Evolutionary conservation across 2,329 filamentous ascomycete species (phyloP).

Genomic region (Ceratocystis smalleyi): DNA sequence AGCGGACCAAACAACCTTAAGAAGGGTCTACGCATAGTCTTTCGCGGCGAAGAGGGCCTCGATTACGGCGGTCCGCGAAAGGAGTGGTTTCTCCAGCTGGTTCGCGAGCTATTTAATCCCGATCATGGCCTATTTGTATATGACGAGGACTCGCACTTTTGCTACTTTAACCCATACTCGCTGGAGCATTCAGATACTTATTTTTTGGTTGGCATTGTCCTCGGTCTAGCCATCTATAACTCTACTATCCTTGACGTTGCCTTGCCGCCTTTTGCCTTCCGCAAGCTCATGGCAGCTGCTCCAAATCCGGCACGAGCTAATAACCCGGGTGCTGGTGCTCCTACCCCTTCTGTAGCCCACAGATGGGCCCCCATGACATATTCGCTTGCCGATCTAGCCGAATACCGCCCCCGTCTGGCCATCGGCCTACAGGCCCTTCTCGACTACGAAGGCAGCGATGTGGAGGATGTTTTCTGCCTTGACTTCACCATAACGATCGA

Average conservation of each 20-base stretch:
- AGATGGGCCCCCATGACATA: conserved; percentile 51
- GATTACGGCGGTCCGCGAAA: conserved; percentile 82
- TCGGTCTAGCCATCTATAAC: conserved; percentile 87
- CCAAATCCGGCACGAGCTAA: conserved; percentile 39
- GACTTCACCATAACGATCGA: conserved; percentile 69
- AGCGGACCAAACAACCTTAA: conserved; percentile 73
- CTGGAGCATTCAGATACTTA: conserved; percentile 88
- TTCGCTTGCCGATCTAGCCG: conserved; percentile 65
- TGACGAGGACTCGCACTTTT: conserved; percentile 77
- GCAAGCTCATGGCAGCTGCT: conserved; percentile 66
- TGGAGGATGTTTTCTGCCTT: conserved; percentile 62
- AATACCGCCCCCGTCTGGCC: conserved; percentile 64
- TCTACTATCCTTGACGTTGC: conserved; percentile 83
- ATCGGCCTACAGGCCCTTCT: conserved; percentile 60
- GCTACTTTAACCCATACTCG: conserved; percentile 83
- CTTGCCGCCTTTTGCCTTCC: conserved; percentile 75
- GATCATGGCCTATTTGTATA: conserved; percentile 86
- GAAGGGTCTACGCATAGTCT: conserved; percentile 73
- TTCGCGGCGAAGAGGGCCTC: conserved; percentile 76
- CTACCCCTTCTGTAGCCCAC: conserved; percentile 29
- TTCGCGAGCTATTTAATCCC: conserved; percentile 80
- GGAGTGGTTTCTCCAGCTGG: conserved; percentile 83
- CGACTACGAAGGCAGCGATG: conserved; percentile 62
- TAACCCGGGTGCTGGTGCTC: conserved; percentile 22
- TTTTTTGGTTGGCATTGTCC: conserved; percentile 72